Evolutionary conservation across 2,329 filamentous ascomycete species (phyloP), one percentile per base, ranked within the genome.

Genomic region (Botryosphaeria agaves): DNA sequence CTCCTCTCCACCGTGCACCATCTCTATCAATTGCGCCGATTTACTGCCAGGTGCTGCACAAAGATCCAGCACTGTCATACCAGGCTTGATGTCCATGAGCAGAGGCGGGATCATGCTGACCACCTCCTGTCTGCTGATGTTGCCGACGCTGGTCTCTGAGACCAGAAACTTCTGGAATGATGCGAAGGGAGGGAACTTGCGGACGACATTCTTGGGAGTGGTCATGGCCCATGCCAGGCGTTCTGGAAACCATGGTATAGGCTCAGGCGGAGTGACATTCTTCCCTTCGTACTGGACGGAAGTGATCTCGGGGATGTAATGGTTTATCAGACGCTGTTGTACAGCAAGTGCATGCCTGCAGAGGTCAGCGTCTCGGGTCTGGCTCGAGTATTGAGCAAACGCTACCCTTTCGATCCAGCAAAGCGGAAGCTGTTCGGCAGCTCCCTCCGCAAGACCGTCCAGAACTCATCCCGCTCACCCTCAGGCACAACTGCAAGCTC

Each of bases 31-130:
- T 61, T 98, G 89, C 3, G 84, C 82, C 8, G 89, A 85, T 64
- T 98, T 98, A 63, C 87, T 95, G 36, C 89, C 89, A 1, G 89
- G 89, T 1, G 89, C 89, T 35, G 89, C 89, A 56, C 89, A 98
- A 62, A 98, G 76, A 53, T 98, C 89, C 43, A 98, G 61, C 7
- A 94, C 85, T 2, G 77, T 79, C 76, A 94, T 92, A 31, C 85
- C 82, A 4, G 89, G 85, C 42, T 73, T 72, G 30, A 95, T 66
- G 46, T 95, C 85, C 64, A 98, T 79, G 44, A 95, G 65, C 43
- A 95, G 68, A 16, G 89, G 89, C 16, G 89, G 89, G 38, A 98
- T 95, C 89, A 98, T 98, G 61, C 83, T 93, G 47, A 98, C 89
- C 26, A 93, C 78, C 59, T 98, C 89, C 56, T 98, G 89, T 45